Evolutionary conservation across 805 yeast genomes (phyloP), one percentile per base, ranked within the genome.

Genomic region (Wickerhamiella kurtzmanii): DNA sequence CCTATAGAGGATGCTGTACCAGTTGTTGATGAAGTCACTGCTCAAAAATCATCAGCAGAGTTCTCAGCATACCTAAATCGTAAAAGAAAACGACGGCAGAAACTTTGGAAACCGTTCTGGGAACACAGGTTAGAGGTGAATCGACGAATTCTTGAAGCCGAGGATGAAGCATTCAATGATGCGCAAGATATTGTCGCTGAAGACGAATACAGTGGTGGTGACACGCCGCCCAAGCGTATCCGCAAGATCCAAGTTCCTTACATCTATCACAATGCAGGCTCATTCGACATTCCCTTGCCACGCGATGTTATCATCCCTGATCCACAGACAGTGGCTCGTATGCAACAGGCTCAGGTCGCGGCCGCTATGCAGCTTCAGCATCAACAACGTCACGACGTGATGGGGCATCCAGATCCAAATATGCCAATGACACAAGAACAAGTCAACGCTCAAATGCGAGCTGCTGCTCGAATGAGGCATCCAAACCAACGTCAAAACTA

Each of bases 41-140:
- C 60, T 20, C 57, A 56, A 44, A 36, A 40, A 18, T 51, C 58
- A 2, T 59, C 55, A n/a, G 32, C 47, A 15, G 53, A 56, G 47
- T 54, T 51, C 50, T 48, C 53, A 21, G 13, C 43, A 44, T 60
- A 52, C 41, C 44, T 65, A 17, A 56, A 55, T 25, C 37, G 20
- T n/a, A 56, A 54, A 48, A 59, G 69, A n/a, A 36, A 42, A n/a
- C 44, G 45, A 38, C 57, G 70, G 20, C 44, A 49, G 17, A 45
- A 49, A 40, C 48, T 53, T 47, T 66, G 68, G 68, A 47, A 53
- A 21, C 47, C 50, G 25, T 65, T 55, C 53, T 66, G 69, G 69
- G 43, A 44, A 35, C 47, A 53, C 50, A 45, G 58, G 22, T 45
- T 47, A 35, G 49, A 45, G 15, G 22, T 56, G 28, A 48, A 53